These are phyloP conservation scores for Infundibulicybe gibba DNA, from an alignment of 768 basidiomycete species.

Conservation along the genomic window DNA sequence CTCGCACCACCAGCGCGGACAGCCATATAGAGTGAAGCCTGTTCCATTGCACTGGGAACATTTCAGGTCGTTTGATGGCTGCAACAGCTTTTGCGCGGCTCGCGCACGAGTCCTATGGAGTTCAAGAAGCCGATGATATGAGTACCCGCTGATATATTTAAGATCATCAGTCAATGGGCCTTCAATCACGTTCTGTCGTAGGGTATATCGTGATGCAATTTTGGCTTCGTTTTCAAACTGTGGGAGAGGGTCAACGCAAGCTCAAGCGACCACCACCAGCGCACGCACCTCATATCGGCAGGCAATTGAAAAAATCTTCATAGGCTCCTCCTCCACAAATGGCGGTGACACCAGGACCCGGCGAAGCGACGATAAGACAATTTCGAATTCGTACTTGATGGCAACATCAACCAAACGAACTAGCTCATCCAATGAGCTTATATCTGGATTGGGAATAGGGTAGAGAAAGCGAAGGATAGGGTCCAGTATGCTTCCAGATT, in stretches of 20 bases:
- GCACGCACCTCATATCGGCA: conserved; percentile 16
- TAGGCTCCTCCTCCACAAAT: conserved; percentile 21
- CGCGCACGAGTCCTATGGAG: conserved; percentile 41
- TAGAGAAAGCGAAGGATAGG: conserved; percentile 30
- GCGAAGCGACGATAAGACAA: conserved; percentile 17
- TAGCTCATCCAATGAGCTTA: conserved; percentile 12
- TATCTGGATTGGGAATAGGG: conserved; percentile 21
- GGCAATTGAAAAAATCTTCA: conserved; percentile 29
- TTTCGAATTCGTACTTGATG: conserved; percentile 24
- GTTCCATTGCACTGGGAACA: conserved; percentile 44
- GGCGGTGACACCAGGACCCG: conserved; percentile 17
- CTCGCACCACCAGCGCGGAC: conserved; percentile 47
- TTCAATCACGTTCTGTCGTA: conserved; percentile 32
- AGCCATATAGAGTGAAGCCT: conserved; percentile 13
- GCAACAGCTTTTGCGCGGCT: conserved; percentile 33
- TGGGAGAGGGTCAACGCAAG: neutral
- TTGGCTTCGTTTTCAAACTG: conserved; percentile 24
- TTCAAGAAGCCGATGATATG: conserved; percentile 44
- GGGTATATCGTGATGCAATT: conserved; percentile 20
- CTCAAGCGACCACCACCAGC: neutral
- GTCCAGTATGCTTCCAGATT: conserved; percentile 20
- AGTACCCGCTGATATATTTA: conserved; percentile 43
- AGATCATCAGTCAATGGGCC: conserved; percentile 44
- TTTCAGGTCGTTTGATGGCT: conserved; percentile 30
- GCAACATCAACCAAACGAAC: conserved; percentile 24